A percentile compares a stretch with the other conserved stretches of the same genome.
phyloP scores from a whole-genome alignment of 495 filamentous ascomycete species.

The Talaromyces ruber region DNA sequence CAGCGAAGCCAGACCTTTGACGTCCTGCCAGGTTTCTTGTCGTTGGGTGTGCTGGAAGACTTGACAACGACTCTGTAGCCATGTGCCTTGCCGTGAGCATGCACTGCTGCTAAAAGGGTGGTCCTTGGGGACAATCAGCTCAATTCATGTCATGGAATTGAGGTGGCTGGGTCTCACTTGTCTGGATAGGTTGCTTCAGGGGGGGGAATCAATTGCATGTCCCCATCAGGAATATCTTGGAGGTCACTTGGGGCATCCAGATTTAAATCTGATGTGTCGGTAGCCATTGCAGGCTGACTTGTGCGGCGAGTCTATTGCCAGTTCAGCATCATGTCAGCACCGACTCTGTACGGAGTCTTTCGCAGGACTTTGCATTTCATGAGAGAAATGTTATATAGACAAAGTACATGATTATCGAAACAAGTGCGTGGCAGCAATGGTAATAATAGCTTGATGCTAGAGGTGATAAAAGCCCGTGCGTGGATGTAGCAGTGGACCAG shows the following conservation, averaged over 20 bases:
- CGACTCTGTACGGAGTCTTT: neutral
- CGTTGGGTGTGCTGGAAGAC: constrained; percentile 37
- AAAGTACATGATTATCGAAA: neutral
- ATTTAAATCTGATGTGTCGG: constrained; percentile 35
- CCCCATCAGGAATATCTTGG: constrained; percentile 39
- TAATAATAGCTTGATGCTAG: neutral
- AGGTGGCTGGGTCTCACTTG: constrained; percentile 22
- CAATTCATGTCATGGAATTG: neutral
- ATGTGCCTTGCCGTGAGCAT: constrained; percentile 35
- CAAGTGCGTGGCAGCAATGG: constrained; percentile 3
- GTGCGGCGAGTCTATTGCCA: neutral
- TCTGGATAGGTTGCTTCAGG: constrained; percentile 39
- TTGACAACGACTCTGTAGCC: constrained; percentile 42
- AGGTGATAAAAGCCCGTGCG: neutral
- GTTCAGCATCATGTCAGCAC: neutral
- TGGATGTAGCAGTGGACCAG: neutral
- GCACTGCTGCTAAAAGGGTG: constrained; percentile 32
- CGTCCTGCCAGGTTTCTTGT: constrained; percentile 39
- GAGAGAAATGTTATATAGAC: neutral
- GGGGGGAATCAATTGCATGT: constrained; percentile 34
- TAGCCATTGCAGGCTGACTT: neutral
- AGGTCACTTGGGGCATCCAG: constrained; percentile 40
- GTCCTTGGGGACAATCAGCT: constrained; percentile 13
- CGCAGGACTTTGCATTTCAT: neutral
- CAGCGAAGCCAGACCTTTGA: constrained; percentile 41